Evolutionary conservation across 345 rosid species (phyloP).

Genomic region (Salix exigua): DNA sequence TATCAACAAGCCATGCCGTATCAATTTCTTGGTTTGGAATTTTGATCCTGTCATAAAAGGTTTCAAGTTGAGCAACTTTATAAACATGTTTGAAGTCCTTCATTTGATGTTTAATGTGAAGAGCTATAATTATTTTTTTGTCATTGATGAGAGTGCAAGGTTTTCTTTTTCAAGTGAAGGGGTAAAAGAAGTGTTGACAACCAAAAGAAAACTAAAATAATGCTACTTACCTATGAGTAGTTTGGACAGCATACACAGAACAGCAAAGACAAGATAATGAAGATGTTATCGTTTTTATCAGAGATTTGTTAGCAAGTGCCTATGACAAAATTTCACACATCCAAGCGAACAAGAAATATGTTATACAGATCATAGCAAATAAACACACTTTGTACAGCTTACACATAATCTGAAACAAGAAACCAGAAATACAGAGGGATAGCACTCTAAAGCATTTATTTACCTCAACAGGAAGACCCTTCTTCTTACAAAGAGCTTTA

Average conservation of each 20-base stretch:
- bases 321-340: background rate
- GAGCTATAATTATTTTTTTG: background rate
- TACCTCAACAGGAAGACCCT: conserved; percentile 79
- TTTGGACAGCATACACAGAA: background rate
- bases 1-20: background rate
- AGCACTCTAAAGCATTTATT: conserved; percentile 6
- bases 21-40: background rate
- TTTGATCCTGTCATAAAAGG: background rate
- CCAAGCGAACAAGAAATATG: background rate
- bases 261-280: background rate
- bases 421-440: background rate
- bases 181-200: too few relatives aligned
- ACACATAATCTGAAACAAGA: background rate
- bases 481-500: conserved; percentile 87
- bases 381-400: background rate
- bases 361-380: background rate
- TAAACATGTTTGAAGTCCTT: background rate
- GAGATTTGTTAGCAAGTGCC: background rate
- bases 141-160: background rate
- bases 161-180: too few relatives aligned
- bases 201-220: too few relatives aligned
- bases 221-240: background rate
- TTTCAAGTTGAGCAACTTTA: background rate
- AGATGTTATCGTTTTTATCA: background rate
- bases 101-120: background rate